Percentiles rank a stretch among this genome's conserved stretches.
phyloP scores from a whole-genome alignment of 176 grass and related monocot species.

The Carex littledalei region DNA sequence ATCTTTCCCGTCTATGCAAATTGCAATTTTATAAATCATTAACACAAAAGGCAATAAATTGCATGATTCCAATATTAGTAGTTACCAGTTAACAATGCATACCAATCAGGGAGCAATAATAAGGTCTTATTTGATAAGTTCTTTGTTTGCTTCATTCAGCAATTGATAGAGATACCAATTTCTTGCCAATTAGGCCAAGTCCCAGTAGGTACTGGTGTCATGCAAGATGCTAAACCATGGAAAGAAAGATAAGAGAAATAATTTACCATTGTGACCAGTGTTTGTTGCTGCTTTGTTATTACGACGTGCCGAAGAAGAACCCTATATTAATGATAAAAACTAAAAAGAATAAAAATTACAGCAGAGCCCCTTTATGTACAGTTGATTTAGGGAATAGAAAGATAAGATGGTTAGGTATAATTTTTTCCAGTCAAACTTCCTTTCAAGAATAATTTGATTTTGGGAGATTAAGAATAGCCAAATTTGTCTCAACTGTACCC shows the following conservation, averaged over 20 bases:
- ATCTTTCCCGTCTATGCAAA: slow-evolving; percentile 1
- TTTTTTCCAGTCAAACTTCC: neutral
- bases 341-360: neutral
- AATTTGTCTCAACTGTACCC: neutral
- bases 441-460: neutral
- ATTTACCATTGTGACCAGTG: slow-evolving; percentile 13
- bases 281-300: slow-evolving; percentile 4
- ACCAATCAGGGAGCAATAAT: slow-evolving; percentile 27
- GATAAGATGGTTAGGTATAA: neutral
- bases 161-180: neutral
- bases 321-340: slow-evolving; percentile 27
- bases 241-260: neutral
- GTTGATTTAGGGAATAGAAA: neutral
- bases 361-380: neutral
- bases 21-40: neutral
- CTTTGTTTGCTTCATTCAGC: neutral
- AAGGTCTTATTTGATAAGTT: slow-evolving; percentile 30
- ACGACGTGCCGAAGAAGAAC: slow-evolving; percentile 16
- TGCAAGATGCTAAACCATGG: neutral
- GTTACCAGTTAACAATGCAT: neutral
- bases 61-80: neutral
- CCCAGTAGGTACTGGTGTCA: slow-evolving; percentile 3
- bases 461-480: neutral
- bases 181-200: neutral
- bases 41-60: neutral